Evolutionary conservation across 768 basidiomycete species (phyloP).

Genomic region (Lentinula aciculospora): DNA sequence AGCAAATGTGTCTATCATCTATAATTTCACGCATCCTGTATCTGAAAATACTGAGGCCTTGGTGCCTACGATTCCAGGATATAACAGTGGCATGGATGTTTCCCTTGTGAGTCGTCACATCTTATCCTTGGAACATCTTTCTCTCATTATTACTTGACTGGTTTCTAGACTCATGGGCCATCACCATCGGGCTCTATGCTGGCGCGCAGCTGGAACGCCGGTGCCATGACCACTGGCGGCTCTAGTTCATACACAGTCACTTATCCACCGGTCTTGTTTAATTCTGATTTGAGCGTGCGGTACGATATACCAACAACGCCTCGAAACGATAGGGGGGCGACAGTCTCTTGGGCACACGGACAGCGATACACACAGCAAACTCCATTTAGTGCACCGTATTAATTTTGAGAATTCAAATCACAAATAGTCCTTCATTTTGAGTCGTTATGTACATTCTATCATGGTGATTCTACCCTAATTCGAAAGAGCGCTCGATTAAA

Average conservation of each 20-base stretch:
- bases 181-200: neutral
- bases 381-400: neutral
- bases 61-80: neutral
- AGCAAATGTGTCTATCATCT: conserved; percentile 5
- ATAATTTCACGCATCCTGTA: conserved; percentile 6
- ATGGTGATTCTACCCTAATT: too few relatives aligned
- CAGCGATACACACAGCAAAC: neutral
- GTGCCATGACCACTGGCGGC: neutral
- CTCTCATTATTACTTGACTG: neutral
- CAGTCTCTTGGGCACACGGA: neutral
- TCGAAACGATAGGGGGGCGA: neutral
- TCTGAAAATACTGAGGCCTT: neutral
- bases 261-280: neutral
- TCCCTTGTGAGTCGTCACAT: neutral
- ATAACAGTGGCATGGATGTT: neutral
- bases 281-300: neutral
- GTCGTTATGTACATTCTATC: too few relatives aligned
- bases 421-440: too few relatives aligned
- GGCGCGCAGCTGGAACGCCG: neutral
- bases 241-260: neutral
- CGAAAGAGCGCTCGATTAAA: too few relatives aligned
- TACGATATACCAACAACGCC: neutral
- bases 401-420: too few relatives aligned
- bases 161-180: neutral
- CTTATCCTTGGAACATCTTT: neutral